Percentiles rank a stretch among this genome's conserved stretches.
Evolutionary conservation across 2,329 filamentous ascomycete species (phyloP).

Genomic region (Botrytis squamosa): DNA sequence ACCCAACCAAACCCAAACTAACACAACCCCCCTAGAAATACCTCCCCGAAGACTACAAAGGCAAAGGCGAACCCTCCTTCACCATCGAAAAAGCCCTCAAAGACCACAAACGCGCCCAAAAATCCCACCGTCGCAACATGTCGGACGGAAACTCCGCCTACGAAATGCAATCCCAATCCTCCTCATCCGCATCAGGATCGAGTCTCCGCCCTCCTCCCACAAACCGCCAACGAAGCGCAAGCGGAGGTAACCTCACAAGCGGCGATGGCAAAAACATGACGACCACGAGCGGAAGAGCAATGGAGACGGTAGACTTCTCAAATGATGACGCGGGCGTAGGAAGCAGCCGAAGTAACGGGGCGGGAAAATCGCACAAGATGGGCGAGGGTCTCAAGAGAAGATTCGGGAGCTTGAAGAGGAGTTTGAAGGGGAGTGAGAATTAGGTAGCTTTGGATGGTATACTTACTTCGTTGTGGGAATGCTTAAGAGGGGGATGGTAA

Average conservation of each 20-base stretch:
- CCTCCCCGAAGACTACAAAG: constrained; percentile 74
- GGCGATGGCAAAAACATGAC: not conserved
- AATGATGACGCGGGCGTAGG: not conserved
- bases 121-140: constrained; percentile 33
- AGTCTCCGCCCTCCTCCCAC: not conserved
- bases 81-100: constrained; percentile 67
- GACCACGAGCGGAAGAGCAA: constrained; percentile 13
- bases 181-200: constrained; percentile 24
- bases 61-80: constrained; percentile 76
- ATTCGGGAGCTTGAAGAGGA: constrained; percentile 52
- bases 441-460: not conserved
- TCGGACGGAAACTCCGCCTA: constrained; percentile 42
- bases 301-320: constrained; percentile 21
- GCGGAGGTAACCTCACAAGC: constrained; percentile 31
- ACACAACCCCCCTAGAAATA: constrained; percentile 52
- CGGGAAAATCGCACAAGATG: constrained; percentile 41
- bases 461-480: not conserved
- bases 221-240: constrained; percentile 48
- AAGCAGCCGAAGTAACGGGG: constrained; percentile 39
- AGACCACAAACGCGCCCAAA: constrained; percentile 43
- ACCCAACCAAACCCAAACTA: constrained; percentile 5
- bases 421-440: constrained; percentile 30
- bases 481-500: not conserved
- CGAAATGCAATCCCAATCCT: constrained; percentile 49
- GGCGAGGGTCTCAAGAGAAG: constrained; percentile 54